Evolutionary conservation across 306 rosid genomes (phyloP), one percentile per base, ranked within the genome.

Genomic region (Argentina anserina): DNA sequence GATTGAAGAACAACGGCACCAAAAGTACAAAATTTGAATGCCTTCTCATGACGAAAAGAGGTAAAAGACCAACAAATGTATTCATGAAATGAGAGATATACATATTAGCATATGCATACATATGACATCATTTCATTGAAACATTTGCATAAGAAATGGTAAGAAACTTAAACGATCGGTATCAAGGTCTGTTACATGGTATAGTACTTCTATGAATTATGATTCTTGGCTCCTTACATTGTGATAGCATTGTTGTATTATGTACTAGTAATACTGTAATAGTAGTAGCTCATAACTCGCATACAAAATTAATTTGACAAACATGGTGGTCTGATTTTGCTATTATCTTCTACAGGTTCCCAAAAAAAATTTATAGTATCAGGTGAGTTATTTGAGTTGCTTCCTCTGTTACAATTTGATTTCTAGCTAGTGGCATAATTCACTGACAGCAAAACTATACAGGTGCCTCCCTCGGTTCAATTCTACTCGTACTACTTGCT

Each of bases 391-490:
- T 46, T 13, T 18, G 34, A 14, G 33, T 20, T 2, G 17, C 12
- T 42, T 42, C 46, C 3, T 42, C 33, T 39, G 6, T 21, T n/a
- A n/a, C n/a, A n/a, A 10, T 40, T 56, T 55, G 5, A 12, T 55
- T 14, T 42, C 17, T 42, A 42, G 10, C 4, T 33, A 10, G 47
- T 42, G 0, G 53, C 36, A 33, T 12, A 37, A 17, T 43, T 42
- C 5, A 61, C 13, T 72, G 43, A 1, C 15, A 1, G 20, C 4
- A 28, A 25, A 1, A 45, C 13, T 23, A 34, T 66, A 72, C 74
- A 79, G 84, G 88, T 34, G 41, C 74, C 11, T 9, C 75, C 10
- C 2, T 84, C 0, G 81, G 86, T 21, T 76, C 80, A 3, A 37
- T 72, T 18, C 10, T 67, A 6, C 15, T 79, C 13, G 0, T 70